Evolutionary conservation across 2,329 filamentous ascomycete species (phyloP), one percentile per base, ranked within the genome.

Genomic region (Fonsecaea monophora): DNA sequence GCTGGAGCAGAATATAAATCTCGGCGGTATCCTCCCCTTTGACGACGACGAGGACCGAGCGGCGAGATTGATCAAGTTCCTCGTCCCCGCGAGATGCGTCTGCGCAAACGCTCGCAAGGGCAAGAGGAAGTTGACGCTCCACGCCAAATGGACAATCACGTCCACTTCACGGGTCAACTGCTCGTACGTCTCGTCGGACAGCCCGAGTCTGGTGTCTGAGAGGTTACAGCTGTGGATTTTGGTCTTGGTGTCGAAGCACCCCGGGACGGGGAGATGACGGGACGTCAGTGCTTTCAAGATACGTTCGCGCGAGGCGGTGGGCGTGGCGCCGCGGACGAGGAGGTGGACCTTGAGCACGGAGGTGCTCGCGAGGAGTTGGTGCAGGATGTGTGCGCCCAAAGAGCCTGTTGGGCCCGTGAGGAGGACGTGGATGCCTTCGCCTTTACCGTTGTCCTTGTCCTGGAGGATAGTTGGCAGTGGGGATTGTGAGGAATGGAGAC

Each of bases 371-470:
- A 76, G 71, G 2, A 88, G 77, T 25, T 81, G 74, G 35, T 81
- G 74, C 1, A 87, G 80, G 1, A 89, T 78, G 70, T 89, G 87
- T 0, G 86, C 82, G 1, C 89, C 89, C 0, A 91, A 79, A 1
- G 87, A 88, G 0, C 89, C 89, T 0, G 89, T 91, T 0, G 85
- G 84, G 1, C 89, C 89, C 0, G 89, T 91, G 3, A 91, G 60
- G 3, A 73, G 64, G 35, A 72, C 64, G 21, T 48, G 58, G 7
- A 64, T 53, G 30, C n/a, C 65, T 10, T 13, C 38, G 18, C 3
- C 2, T 6, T 7, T 21, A 30, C 6, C 21, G 25, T 2, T 25
- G 25, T 25, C 25, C 25, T 25, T 25, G 25, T 25, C 25, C 25
- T 25, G 25, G 25, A 25, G 25, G 25, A 25, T 2, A 25, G 2